Conservation (phyloP, 495 filamentous ascomycete genomes). For the Xylaria flabelliformis region DNA sequence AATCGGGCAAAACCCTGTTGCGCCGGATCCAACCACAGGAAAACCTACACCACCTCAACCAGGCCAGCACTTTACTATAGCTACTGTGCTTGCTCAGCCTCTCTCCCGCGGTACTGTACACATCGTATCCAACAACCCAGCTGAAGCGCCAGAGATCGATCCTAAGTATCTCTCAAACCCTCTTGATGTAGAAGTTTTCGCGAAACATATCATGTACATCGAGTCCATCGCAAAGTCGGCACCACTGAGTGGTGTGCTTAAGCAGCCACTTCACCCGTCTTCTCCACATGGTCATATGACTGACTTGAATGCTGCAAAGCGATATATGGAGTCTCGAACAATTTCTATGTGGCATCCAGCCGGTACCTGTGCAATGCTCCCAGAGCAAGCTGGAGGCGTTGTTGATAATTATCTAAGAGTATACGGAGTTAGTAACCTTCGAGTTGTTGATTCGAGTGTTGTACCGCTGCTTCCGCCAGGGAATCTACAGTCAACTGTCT, state of each 20-base stretch:
- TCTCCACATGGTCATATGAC: not conserved
- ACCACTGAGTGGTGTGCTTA: constrained; percentile 21
- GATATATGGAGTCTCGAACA: constrained; percentile 12
- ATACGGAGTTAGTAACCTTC: constrained; percentile 38
- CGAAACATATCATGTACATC: constrained; percentile 34
- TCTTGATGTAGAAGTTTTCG: constrained; percentile 58
- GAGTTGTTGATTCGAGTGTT: constrained; percentile 45
- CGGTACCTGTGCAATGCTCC: constrained; percentile 38
- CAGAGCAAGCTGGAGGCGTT: constrained; percentile 31
- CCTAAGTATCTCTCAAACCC: constrained; percentile 62
- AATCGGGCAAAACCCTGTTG: not conserved
- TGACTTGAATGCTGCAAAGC: constrained; percentile 15
- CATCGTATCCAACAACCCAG: constrained; percentile 50
- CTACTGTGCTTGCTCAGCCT: constrained; percentile 53
- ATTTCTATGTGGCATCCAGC: constrained; percentile 34
- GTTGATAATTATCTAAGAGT: constrained; percentile 32
- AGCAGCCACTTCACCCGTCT: constrained; percentile 10
- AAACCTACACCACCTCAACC: constrained; percentile 33
- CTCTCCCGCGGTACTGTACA: constrained; percentile 66
- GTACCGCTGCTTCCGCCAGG: constrained; percentile 42
- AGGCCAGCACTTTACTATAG: constrained; percentile 54
- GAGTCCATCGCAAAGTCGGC: constrained; percentile 15
- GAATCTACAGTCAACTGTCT: constrained; percentile 46
- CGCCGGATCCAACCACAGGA: constrained; percentile 25
- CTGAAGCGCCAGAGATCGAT: constrained; percentile 52